phyloP scores from a whole-genome alignment of 2,329 filamentous ascomycete species.

The Penicillium hordei region DNA sequence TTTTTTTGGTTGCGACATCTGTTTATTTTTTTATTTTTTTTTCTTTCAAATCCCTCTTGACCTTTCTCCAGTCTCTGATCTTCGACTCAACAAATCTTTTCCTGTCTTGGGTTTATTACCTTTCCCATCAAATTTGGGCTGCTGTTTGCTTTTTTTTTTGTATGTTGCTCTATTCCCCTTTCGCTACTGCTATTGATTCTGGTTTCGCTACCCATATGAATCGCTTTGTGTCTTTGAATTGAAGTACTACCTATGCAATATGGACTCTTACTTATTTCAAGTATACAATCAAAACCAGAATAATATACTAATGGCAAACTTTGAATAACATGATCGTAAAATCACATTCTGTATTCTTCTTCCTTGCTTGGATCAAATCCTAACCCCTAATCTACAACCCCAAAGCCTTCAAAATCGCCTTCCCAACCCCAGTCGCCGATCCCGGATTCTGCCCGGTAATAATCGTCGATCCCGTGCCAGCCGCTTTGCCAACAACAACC shows the following conservation, averaged over 20 bases:
- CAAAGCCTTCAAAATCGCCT: conserved; percentile 44
- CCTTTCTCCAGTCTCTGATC: neutral
- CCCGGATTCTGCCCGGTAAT: conserved; percentile 53
- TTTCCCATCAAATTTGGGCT: conserved; percentile 1
- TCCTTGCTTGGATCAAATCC: neutral
- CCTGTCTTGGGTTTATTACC: conserved; percentile 6
- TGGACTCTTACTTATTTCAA: neutral
- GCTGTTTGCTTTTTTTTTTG: conserved; percentile 11
- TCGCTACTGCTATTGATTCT: conserved; percentile 24
- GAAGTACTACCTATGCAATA: neutral
- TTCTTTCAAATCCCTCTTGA: neutral
- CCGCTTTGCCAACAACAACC: conserved; percentile 40
- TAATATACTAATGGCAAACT: neutral
- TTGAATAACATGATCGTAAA: neutral
- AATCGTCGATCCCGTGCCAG: conserved; percentile 33
- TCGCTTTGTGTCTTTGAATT: conserved; percentile 12
- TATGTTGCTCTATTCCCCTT: conserved; percentile 36
- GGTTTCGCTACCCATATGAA: conserved; percentile 24
- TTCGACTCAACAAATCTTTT: conserved; percentile 3
- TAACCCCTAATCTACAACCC: conserved; percentile 14
- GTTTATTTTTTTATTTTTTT: conserved; percentile 1
- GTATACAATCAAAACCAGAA: neutral
- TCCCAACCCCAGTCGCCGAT: conserved; percentile 45
- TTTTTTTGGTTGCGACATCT: conserved; percentile 10
- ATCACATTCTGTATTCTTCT: too few species aligned